Evolutionary conservation across 805 yeast species (phyloP).

Genomic region (Sugiyamaella americana): DNA sequence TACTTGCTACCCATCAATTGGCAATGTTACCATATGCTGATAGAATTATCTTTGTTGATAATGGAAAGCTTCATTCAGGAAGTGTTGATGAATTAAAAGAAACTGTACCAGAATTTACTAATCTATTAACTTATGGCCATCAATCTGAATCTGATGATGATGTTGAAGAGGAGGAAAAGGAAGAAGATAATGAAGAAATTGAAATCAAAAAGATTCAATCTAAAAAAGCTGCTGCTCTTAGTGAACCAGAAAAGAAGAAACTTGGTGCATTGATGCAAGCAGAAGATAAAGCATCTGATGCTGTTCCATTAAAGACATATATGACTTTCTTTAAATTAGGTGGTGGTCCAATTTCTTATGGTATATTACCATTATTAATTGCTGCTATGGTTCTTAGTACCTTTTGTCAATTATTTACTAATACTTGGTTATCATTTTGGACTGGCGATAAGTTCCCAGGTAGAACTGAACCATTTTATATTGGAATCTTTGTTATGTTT

Average conservation of each 20-base stretch:
- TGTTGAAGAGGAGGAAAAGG: slow-evolving; percentile 15
- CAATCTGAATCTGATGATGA: slow-evolving; percentile 12
- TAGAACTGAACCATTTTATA: slow-evolving; percentile 50
- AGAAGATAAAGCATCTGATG: slow-evolving; percentile 28
- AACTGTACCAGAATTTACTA: slow-evolving; percentile 43
- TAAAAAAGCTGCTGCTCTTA: slow-evolving; percentile 8
- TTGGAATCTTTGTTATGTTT: slow-evolving; percentile 52
- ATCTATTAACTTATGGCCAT: slow-evolving; percentile 29
- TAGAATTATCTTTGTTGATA: slow-evolving; percentile 61
- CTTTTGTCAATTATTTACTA: slow-evolving; percentile 39
- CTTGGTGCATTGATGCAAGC: slow-evolving; percentile 26
- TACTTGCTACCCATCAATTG: slow-evolving; percentile 81
- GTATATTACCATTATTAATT: slow-evolving; percentile 30
- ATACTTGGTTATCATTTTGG: slow-evolving; percentile 85
- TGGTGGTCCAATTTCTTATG: slow-evolving; percentile 37
- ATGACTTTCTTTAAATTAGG: slow-evolving; percentile 48
- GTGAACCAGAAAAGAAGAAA: slow-evolving; percentile 23
- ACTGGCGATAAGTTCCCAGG: slow-evolving; percentile 47
- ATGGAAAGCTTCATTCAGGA: slow-evolving; percentile 48
- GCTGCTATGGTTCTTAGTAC: slow-evolving; percentile 50
- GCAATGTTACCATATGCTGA: slow-evolving; percentile 66
- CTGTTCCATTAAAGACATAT: slow-evolving; percentile 40
- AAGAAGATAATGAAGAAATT: slow-evolving; percentile 14
- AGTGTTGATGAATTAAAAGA: slow-evolving; percentile 47
- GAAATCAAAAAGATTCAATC: slow-evolving; percentile 9